A percentile compares a stretch with the other conserved stretches of the same genome.
Conservation (phyloP, 768 basidiomycete species). For the Boletus pseudo-olivaceus region DNA sequence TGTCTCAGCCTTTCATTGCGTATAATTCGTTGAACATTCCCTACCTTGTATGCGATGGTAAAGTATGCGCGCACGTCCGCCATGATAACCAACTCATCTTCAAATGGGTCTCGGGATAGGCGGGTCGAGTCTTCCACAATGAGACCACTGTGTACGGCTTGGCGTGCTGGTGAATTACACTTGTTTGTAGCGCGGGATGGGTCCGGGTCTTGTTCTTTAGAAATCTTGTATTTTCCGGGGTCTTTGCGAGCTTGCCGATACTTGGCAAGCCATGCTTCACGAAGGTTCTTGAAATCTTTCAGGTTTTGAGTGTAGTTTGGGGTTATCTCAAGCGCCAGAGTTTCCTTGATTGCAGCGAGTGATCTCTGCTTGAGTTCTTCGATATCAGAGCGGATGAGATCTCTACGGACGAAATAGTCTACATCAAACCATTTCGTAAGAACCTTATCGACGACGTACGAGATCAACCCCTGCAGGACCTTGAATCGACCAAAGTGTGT, state of each 20-base stretch:
- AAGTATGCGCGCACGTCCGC: conserved; percentile 56
- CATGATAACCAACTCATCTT: conserved; percentile 49
- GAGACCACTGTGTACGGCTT: conserved; percentile 24
- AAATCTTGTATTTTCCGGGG: no score
- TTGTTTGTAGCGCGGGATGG: no score
- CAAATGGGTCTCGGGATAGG: conserved; percentile 27
- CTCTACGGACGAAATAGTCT: conserved; percentile 18
- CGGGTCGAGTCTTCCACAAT: conserved; percentile 24
- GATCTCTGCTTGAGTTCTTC: conserved; percentile 26
- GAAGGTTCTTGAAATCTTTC: conserved; percentile 19
- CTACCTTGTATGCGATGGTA: conserved; percentile 51
- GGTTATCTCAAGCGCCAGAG: conserved; percentile 36
- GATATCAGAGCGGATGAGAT: conserved; percentile 26
- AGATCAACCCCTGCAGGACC: conserved; percentile 32
- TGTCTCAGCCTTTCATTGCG: neutral
- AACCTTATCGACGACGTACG: conserved; percentile 25
- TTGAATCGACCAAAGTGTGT: conserved; percentile 41
- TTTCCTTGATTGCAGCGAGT: conserved; percentile 27
- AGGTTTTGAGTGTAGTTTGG: conserved; percentile 40
- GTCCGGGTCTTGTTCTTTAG: no score
- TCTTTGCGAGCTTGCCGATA: conserved; percentile 21
- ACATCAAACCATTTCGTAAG: neutral
- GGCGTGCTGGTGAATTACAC: neutral
- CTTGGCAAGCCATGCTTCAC: conserved; percentile 22
- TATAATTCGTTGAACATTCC: conserved; percentile 2